Base-by-base conservation (phyloP, 75 land plant species). In the Sequoiadendron giganteum region DNA sequence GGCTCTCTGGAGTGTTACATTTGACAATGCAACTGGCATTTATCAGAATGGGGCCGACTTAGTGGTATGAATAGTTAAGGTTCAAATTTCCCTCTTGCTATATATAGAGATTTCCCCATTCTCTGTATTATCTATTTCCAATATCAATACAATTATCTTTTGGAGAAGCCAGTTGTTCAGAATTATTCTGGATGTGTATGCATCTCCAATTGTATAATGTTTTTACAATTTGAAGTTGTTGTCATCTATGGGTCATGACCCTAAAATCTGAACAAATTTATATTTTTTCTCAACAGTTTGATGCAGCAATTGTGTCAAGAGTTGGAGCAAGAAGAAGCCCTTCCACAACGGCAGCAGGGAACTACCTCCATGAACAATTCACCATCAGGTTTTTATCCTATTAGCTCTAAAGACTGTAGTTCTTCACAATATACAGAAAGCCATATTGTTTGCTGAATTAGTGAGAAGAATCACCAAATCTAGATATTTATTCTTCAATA, bases 281-380 rank as follows among this genome's bases (percentile, higher is more conserved):
- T 82, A 39, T 91, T 49, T 58, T 28, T 89, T 77, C 36, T 87
- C 72, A 87, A 83, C 93, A 94, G 95, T 84, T 86, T 94, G 83
- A 87, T 93, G 89, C 93, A 93, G 87, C 93, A 90, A 88, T 89
- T 88, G 5, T 93, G 80, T 87, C 93, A 92, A 19, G 93, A 94
- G 49, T 49, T 89, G 85, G 94, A 93, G 88, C 93, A 90, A 85
- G 94, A 90, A 42, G 92, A 88, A 55, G 19, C 68, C 30, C 91
- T 86, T 84, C 30, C 86, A 32, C 61, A 79, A 58, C 79, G 88
- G 18, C 93, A 92, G 85, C 93, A 90, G 52, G 72, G 80, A 52
- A 86, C 86, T 86, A 78, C 92, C 16, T 83, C 88, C 54, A 45
- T 88, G 39, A 91, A 85, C 80, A 91, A 55, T 86, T 90, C 91